phyloP scores from a whole-genome alignment of 139 green algal species.

The Chlorella vulgaris region DNA sequence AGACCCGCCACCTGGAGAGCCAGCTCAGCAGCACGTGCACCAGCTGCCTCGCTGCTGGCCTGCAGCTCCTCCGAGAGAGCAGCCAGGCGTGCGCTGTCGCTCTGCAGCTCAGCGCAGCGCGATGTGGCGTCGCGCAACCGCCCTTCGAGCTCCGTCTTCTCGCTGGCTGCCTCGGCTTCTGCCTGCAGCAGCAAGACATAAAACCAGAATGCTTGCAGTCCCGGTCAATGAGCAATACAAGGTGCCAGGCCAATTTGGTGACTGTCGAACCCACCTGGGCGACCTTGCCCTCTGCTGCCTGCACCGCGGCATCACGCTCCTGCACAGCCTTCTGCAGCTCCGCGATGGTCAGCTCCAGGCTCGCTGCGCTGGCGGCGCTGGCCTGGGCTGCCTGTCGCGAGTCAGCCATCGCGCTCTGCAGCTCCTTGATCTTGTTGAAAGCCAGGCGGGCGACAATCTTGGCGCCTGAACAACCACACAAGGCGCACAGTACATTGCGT shows the following conservation, averaged over 20 bases:
- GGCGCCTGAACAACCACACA: constrained; percentile 9
- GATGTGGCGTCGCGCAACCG: background rate
- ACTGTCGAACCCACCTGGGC: constrained; percentile 15
- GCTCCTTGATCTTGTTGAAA: constrained; percentile 34
- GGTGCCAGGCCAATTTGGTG: too few relatives aligned
- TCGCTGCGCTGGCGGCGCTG: background rate
- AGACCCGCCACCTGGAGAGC: background rate
- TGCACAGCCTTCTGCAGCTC: background rate
- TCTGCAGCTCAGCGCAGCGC: constrained; percentile 5
- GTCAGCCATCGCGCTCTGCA: constrained; percentile 17
- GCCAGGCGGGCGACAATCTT: constrained; percentile 30
- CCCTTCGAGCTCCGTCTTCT: background rate
- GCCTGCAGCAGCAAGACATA: constrained; percentile 5
- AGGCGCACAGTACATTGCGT: too few relatives aligned
- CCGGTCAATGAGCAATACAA: background rate
- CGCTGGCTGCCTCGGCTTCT: background rate
- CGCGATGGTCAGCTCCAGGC: constrained; percentile 1
- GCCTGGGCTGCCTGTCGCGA: background rate
- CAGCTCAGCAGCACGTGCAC: background rate
- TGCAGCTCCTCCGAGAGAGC: background rate
- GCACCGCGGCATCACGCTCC: background rate
- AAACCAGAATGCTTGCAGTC: background rate
- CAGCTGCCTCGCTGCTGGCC: background rate
- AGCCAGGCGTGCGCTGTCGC: background rate
- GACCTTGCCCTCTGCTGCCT: background rate